Evolutionary conservation across 1,139 yeast species (phyloP).

Genomic region (Candida frijolesensis): DNA sequence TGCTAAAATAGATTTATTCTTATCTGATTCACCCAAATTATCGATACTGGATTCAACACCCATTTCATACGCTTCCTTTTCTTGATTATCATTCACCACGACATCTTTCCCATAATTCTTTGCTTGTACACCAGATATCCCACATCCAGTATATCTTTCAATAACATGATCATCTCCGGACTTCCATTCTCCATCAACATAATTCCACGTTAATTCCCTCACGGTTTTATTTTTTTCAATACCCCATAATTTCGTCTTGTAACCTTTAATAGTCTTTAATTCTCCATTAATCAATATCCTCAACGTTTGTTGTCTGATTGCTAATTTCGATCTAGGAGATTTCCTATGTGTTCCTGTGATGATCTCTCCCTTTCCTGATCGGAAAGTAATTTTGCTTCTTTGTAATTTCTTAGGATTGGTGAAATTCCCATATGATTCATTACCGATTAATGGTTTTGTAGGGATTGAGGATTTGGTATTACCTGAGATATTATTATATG

Average conservation of each 20-base stretch:
- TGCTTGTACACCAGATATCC: conserved; percentile 26
- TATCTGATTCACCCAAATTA: conserved; percentile 25
- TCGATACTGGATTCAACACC: conserved; percentile 17
- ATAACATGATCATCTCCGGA: conserved; percentile 82
- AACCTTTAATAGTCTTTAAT: conserved; percentile 56
- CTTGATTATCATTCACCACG: conserved; percentile 19
- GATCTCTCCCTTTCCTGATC: conserved; percentile 50
- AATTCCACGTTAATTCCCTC: conserved; percentile 65
- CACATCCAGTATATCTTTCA: conserved; percentile 43
- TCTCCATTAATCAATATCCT: conserved; percentile 66
- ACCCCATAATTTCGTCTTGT: conserved; percentile 89
- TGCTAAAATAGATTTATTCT: conserved; percentile 52
- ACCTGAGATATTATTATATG: conserved; percentile 33
- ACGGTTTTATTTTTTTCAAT: conserved; percentile 64
- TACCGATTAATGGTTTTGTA: conserved; percentile 31
- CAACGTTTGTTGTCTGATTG: conserved; percentile 58
- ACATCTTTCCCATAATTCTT: conserved; percentile 21
- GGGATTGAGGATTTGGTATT: conserved; percentile 36
- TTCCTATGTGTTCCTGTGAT: conserved; percentile 62
- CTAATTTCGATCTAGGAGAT: conserved; percentile 46
- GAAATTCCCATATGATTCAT: conserved; percentile 36
- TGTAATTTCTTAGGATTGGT: conserved; percentile 19
- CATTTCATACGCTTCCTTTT: conserved; percentile 22
- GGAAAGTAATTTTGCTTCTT: conserved; percentile 15
- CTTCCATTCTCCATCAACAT: conserved; percentile 71